phyloP scores from a whole-genome alignment of 331 rosid genomes.

The Acacia concinna region DNA sequence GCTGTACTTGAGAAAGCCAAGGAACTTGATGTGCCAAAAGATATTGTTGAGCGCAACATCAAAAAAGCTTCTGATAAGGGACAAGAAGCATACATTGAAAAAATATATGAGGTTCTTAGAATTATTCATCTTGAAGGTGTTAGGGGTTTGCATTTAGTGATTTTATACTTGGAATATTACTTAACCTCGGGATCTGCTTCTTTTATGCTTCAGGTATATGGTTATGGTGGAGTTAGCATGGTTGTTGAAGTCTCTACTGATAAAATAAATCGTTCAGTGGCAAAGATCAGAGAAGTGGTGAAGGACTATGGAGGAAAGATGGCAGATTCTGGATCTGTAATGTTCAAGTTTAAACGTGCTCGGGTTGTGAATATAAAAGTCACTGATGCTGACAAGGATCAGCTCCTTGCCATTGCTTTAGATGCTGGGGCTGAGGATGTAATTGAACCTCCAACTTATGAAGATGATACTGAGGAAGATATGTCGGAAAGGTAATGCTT shows the following conservation, averaged over 20 bases:
- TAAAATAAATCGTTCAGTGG: conserved; percentile 80
- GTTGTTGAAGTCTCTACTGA: conserved; percentile 94
- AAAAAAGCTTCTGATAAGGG: conserved; percentile 94
- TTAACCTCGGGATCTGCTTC: conserved; percentile 11
- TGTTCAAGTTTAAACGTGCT: conserved; percentile 82
- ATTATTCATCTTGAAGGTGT: conserved; percentile 10
- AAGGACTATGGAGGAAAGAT: conserved; percentile 91
- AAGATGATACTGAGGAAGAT: conserved; percentile 86
- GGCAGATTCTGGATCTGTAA: conserved; percentile 95
- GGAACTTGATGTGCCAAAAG: conserved; percentile 96
- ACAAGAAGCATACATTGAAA: conserved; percentile 89
- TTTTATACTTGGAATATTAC: conserved; percentile 17
- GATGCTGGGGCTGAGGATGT: conserved; percentile 96
- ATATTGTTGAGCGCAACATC: conserved; percentile 86
- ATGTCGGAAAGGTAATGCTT: conserved; percentile 59
- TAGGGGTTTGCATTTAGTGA: conserved; percentile 2
- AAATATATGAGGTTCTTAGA: conserved; percentile 68
- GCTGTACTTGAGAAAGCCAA: conserved; percentile 84
- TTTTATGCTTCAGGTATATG: conserved; percentile 64
- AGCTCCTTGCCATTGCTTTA: conserved; percentile 70
- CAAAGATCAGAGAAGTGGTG: conserved; percentile 79
- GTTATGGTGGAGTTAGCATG: conserved; percentile 93
- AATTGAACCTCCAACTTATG: conserved; percentile 76
- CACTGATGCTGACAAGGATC: conserved; percentile 75
- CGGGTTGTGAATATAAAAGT: conserved; percentile 74